Conservation (phyloP, 371 early-diverging fungal genomes). For the Mucor piriformis region DNA sequence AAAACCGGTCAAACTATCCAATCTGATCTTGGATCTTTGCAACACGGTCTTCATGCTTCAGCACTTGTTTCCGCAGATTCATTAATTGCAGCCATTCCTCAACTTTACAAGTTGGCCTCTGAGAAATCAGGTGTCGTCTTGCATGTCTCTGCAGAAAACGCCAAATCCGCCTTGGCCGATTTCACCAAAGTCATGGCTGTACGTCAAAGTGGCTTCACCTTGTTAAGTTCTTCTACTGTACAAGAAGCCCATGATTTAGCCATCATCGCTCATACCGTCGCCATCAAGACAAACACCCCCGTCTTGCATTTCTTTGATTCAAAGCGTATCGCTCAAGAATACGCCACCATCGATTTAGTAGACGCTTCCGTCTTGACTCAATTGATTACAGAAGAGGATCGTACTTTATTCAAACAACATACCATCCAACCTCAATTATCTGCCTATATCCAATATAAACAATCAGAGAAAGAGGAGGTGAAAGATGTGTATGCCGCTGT, state of each 20-base stretch:
- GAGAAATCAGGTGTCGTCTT: slow-evolving; percentile 56
- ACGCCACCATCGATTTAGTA: slow-evolving; percentile 32
- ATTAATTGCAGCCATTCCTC: slow-evolving; percentile 67
- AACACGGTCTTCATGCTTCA: slow-evolving; percentile 32
- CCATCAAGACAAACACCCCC: slow-evolving; percentile 62
- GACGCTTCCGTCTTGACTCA: slow-evolving; percentile 18
- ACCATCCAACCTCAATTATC: slow-evolving; percentile 11
- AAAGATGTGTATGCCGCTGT: slow-evolving; percentile 35
- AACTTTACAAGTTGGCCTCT: slow-evolving; percentile 61
- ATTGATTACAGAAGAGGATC: slow-evolving; percentile 40
- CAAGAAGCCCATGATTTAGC: slow-evolving; percentile 78
- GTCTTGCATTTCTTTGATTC: slow-evolving; percentile 64
- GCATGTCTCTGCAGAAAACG: slow-evolving; percentile 55
- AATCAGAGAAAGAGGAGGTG: slow-evolving; percentile 7
- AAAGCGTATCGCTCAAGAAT: slow-evolving; percentile 44
- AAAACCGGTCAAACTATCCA: slow-evolving; percentile 23
- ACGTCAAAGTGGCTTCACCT: slow-evolving; percentile 74
- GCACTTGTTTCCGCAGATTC: slow-evolving; percentile 56
- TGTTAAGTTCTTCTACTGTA: slow-evolving; percentile 70
- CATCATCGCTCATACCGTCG: slow-evolving; percentile 63
- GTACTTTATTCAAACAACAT: slow-evolving; percentile 28
- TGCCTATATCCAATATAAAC: slow-evolving; percentile 48
- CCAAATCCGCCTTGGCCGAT: slow-evolving; percentile 40
- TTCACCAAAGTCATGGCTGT: slow-evolving; percentile 74
- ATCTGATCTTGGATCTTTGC: slow-evolving; percentile 18